Percentiles rank a stretch among this genome's conserved stretches.
These are phyloP conservation scores for Sporothrix pseudoabietina DNA, from an alignment of 2,329 filamentous ascomycete species.

Conservation along the genomic window DNA sequence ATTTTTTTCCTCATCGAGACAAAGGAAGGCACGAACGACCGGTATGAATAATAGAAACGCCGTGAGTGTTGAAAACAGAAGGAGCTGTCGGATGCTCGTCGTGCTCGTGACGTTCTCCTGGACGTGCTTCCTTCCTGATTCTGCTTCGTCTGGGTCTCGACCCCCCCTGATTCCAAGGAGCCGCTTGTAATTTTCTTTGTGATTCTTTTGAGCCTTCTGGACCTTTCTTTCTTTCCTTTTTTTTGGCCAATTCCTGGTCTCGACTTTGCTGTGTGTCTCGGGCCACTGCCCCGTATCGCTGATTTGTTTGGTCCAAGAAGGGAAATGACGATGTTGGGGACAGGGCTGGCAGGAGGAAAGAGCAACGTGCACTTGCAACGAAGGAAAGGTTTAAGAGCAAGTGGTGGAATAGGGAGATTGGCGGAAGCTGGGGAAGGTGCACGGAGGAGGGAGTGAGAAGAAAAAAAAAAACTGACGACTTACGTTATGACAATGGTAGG, in stretches of 20 bases:
- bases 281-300: background rate
- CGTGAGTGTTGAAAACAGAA: slow-evolving; percentile 10
- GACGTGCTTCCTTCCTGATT: slow-evolving; percentile 19
- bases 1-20: slow-evolving; percentile 19
- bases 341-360: background rate
- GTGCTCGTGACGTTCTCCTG: slow-evolving; percentile 28
- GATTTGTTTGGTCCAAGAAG: background rate
- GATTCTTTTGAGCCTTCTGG: background rate
- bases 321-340: slow-evolving; percentile 25
- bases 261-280: slow-evolving; percentile 4
- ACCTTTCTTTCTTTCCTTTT: background rate
- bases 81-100: slow-evolving; percentile 15
- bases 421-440: background rate
- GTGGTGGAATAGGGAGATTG: background rate
- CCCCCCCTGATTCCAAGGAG: slow-evolving; percentile 15
- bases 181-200: background rate
- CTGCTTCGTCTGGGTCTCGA: slow-evolving; percentile 16
- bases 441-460: background rate
- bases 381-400: background rate
- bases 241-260: background rate
- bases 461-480: slow-evolving; percentile 9
- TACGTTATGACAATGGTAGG: slow-evolving; percentile 31
- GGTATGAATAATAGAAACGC: slow-evolving; percentile 31
- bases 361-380: slow-evolving; percentile 4
- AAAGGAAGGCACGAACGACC: slow-evolving; percentile 13